Percentiles rank a stretch among this genome's conserved stretches.
phyloP scores from a whole-genome alignment of 805 yeast species.

The Huiozyma sinensis region DNA sequence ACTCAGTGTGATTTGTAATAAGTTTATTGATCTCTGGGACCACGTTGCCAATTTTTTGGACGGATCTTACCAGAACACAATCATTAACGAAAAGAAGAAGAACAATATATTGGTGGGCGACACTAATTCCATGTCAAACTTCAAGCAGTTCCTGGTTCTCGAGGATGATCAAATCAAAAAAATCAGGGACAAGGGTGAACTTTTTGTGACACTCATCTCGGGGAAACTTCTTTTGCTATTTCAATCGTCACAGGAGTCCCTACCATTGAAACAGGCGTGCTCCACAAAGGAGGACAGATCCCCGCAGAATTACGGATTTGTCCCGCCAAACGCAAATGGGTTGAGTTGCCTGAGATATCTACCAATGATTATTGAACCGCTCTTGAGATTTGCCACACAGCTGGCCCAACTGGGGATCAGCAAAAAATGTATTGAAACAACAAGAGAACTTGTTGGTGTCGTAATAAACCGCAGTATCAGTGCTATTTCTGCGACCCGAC shows the following conservation, averaged over 20 bases:
- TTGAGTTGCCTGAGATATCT: conserved; percentile 46
- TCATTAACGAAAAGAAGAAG: conserved; percentile 34
- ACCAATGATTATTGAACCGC: conserved; percentile 35
- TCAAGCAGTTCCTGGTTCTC: conserved; percentile 31
- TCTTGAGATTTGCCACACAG: conserved; percentile 34
- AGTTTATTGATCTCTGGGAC: conserved; percentile 42
- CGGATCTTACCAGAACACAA: conserved; percentile 34
- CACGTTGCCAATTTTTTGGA: conserved; percentile 44
- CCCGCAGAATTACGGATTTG: conserved; percentile 37
- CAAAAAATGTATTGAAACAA: conserved; percentile 28
- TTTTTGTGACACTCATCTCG: conserved; percentile 29
- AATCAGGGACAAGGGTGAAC: conserved; percentile 32
- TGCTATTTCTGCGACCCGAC: conserved; percentile 41
- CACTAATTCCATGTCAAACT: conserved; percentile 23
- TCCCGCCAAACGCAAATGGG: conserved; percentile 58
- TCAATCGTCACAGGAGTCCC: conserved; percentile 24
- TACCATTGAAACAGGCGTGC: background rate
- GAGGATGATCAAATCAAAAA: conserved; percentile 34
- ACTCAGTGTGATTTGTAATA: conserved; percentile 29
- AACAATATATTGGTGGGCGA: conserved; percentile 24
- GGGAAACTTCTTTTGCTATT: conserved; percentile 25
- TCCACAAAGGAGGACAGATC: conserved; percentile 18
- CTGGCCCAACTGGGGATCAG: conserved; percentile 36
- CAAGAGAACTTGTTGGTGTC: conserved; percentile 29
- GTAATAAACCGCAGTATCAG: conserved; percentile 36